Base-by-base conservation (phyloP, 441 rosid genomes). In the Flueggea neowawraea region DNA sequence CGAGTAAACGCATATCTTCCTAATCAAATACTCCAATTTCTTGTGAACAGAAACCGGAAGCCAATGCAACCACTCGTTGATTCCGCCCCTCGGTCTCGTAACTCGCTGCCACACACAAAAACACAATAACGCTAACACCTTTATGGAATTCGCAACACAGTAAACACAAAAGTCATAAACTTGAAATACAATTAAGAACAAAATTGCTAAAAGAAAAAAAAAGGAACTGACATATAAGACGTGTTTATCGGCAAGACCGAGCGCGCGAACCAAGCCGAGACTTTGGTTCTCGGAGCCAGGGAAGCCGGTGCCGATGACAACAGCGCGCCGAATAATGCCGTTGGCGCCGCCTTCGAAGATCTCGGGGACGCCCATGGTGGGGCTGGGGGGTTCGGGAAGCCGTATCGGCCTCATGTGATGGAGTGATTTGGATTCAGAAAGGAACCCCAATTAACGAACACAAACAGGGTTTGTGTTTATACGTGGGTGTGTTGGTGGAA, bases 31-130 rank as follows among this genome's bases (percentile, higher is more conserved):
- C 51, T 84, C 70, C 62, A 94, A 61, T 71, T 61, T 81, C 64
- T 89, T 89, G 80, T 94, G 99, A 61, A 91, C 71, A 65, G 82
- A 81, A 64, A 89, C 88, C 11, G 99, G 99, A 6, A 94, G 88
- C 90, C 95, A 94, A 59, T 85, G 97, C 6, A 91, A 75, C 96
- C 96, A 91, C 66, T 89, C 97, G 63, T 94, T 79, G 10, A 91
- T 50, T 54, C 97, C 96, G 62, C 96, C 99, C 76, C 84, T 91
- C 3, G 99, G 99, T 71, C 99, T 82, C 4, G 91, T 87, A 66
- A 94, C 94, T 70, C 96, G 78, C 99, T 94, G 78, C 41, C 41
- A 3, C 53, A 62, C 54, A 32, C 51, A 55, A 11, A 16, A 45
- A 28, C 66, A 12, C 31, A 15, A 13, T 16, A 11, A 50, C 62